Conservation (phyloP, 257 asterid species). For the Lavandula angustifolia region DNA sequence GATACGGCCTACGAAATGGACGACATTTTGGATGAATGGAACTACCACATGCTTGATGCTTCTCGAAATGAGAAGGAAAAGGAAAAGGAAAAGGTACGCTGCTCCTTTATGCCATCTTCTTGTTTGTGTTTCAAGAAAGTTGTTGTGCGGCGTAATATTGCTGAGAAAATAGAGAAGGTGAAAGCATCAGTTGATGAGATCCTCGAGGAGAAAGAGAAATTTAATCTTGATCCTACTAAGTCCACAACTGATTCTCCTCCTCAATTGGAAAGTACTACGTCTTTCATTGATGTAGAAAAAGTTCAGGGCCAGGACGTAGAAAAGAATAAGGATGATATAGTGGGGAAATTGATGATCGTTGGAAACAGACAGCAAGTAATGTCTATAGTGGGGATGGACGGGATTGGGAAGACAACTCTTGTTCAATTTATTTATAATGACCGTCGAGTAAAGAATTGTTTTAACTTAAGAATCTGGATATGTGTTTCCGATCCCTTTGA, state of each 20-base stretch:
- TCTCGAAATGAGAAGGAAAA: no score
- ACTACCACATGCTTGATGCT: not conserved
- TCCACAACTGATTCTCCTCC: no score
- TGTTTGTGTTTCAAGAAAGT: not conserved
- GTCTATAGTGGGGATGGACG: conserved; percentile 45
- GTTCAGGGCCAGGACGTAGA: not conserved
- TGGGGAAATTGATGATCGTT: not conserved
- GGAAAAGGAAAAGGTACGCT: not conserved
- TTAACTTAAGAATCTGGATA: no score
- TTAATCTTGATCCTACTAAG: not conserved
- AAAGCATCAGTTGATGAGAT: not conserved
- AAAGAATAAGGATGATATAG: not conserved
- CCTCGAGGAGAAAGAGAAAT: not conserved
- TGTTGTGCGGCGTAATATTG: not conserved
- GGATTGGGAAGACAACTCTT: conserved; percentile 3
- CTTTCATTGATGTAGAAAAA: not conserved
- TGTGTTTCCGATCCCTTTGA: no score
- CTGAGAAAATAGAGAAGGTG: not conserved
- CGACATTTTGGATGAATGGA: conserved; percentile 19
- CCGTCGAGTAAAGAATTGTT: not conserved
- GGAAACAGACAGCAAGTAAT: conserved; percentile 3
- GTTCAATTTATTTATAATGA: conserved; percentile 36
- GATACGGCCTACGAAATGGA: not conserved
- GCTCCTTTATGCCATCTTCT: conserved; percentile 3
- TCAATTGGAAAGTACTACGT: not conserved